These are phyloP conservation scores for Blastocladiella britannica DNA, from an alignment of 192 early-diverging fungal genomes.

Conservation along the genomic window DNA sequence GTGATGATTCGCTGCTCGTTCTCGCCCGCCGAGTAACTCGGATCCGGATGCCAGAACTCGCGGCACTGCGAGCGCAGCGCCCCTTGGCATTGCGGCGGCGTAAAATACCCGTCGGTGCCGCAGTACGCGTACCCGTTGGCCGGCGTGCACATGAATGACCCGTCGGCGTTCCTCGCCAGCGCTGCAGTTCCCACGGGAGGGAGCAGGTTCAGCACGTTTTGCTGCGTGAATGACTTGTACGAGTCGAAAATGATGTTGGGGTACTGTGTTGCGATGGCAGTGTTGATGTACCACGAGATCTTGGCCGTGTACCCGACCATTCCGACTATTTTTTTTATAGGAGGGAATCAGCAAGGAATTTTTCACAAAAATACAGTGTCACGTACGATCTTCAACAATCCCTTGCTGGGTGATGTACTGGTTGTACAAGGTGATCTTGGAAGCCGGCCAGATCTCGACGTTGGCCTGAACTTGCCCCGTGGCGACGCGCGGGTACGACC, in stretches of 20 bases:
- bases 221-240: not conserved
- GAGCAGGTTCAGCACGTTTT: not conserved
- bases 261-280: not conserved
- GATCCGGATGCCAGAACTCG: not conserved
- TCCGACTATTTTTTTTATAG: too few species aligned
- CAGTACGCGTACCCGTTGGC: not conserved
- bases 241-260: not conserved
- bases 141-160: not conserved
- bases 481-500: not conserved
- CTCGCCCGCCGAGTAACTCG: not conserved
- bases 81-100: not conserved
- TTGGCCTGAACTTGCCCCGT: not conserved
- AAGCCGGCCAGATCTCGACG: not conserved
- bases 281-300: not conserved
- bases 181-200: not conserved
- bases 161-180: not conserved
- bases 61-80: not conserved
- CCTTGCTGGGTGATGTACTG: not conserved
- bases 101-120: not conserved
- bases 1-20: not conserved
- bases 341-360: too few species aligned
- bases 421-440: not conserved
- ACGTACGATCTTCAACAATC: not conserved
- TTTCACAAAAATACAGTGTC: too few species aligned
- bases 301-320: not conserved